Evolutionary conservation across 768 basidiomycete genomes (phyloP).

Genomic region (Lentinula guzmanii): DNA sequence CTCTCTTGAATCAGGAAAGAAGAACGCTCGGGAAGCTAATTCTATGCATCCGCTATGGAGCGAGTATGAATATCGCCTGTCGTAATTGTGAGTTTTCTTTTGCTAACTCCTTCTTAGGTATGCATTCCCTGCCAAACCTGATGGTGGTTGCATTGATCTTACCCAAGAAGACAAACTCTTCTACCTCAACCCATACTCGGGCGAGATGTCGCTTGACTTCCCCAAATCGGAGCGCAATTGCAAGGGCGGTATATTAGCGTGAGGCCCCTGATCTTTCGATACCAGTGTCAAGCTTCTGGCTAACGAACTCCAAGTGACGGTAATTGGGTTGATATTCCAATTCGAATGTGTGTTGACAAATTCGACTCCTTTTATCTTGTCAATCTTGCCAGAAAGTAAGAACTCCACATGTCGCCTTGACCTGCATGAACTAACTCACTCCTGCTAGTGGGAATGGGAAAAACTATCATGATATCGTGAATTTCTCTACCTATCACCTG

Average conservation of each 20-base stretch:
- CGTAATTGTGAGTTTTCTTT: slow-evolving; percentile 1
- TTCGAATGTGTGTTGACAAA: background rate
- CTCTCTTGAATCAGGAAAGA: slow-evolving; percentile 72
- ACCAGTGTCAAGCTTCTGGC: background rate
- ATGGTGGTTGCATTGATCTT: slow-evolving; percentile 62
- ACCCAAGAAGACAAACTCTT: slow-evolving; percentile 75
- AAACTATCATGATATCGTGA: slow-evolving; percentile 83
- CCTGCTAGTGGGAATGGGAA: slow-evolving; percentile 85
- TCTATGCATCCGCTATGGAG: slow-evolving; percentile 95
- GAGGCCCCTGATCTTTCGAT: slow-evolving; percentile 23
- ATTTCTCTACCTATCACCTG: background rate
- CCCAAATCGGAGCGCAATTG: slow-evolving; percentile 75
- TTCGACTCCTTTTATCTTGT: background rate
- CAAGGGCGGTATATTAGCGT: slow-evolving; percentile 89
- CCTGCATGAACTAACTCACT: background rate
- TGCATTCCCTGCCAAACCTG: slow-evolving; percentile 58
- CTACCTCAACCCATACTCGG: slow-evolving; percentile 89
- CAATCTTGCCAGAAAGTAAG: slow-evolving; percentile 42
- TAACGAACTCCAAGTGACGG: slow-evolving; percentile 28
- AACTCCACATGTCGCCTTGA: slow-evolving; percentile 6
- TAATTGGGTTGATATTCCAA: slow-evolving; percentile 16
- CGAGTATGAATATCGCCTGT: slow-evolving; percentile 47
- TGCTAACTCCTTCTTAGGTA: slow-evolving; percentile 45
- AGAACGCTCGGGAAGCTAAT: slow-evolving; percentile 58
- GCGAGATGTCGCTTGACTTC: slow-evolving; percentile 81